Evolutionary conservation across 1,284 basidiomycete species (phyloP).

Genomic region (Afroboletus lepidellus): DNA sequence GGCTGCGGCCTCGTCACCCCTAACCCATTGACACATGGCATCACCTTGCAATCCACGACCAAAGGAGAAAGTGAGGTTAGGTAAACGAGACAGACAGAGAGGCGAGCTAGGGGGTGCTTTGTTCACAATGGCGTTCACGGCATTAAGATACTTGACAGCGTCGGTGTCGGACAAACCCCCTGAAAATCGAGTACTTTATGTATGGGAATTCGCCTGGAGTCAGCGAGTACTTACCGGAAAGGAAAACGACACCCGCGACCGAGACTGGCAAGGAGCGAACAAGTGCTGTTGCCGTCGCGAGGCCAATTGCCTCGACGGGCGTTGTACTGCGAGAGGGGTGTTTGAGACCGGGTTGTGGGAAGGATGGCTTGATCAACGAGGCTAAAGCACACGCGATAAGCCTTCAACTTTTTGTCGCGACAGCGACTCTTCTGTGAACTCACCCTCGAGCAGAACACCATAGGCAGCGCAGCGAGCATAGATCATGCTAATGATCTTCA

Average conservation of each 20-base stretch:
- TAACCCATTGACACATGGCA: slow-evolving; percentile 44
- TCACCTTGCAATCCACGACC: slow-evolving; percentile 50
- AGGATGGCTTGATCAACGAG: slow-evolving; percentile 51
- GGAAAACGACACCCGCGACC: slow-evolving; percentile 49
- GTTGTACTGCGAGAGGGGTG: slow-evolving; percentile 38
- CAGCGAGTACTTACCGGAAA: slow-evolving; percentile 41
- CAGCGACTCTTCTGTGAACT: slow-evolving; percentile 1
- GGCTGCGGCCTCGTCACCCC: slow-evolving; percentile 41
- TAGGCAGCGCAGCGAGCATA: slow-evolving; percentile 45
- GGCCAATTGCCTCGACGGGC: slow-evolving; percentile 44
- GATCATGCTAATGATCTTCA: slow-evolving; percentile 44
- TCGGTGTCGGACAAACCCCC: slow-evolving; percentile 42
- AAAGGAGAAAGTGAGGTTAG: slow-evolving; percentile 49
- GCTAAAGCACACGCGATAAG: slow-evolving; percentile 29
- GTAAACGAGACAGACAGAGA: slow-evolving; percentile 37
- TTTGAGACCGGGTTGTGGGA: slow-evolving; percentile 49
- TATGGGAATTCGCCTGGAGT: background rate
- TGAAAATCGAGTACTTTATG: slow-evolving; percentile 14
- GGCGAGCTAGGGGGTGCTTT: slow-evolving; percentile 31
- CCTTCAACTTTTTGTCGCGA: background rate
- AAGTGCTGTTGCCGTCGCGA: slow-evolving; percentile 48
- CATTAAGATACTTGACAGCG: slow-evolving; percentile 40
- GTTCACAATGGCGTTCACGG: slow-evolving; percentile 39
- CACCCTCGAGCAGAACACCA: slow-evolving; percentile 51
- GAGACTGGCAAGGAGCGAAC: slow-evolving; percentile 46